phyloP scores from a whole-genome alignment of 1,139 yeast genomes.

The Taphrina betulina region DNA sequence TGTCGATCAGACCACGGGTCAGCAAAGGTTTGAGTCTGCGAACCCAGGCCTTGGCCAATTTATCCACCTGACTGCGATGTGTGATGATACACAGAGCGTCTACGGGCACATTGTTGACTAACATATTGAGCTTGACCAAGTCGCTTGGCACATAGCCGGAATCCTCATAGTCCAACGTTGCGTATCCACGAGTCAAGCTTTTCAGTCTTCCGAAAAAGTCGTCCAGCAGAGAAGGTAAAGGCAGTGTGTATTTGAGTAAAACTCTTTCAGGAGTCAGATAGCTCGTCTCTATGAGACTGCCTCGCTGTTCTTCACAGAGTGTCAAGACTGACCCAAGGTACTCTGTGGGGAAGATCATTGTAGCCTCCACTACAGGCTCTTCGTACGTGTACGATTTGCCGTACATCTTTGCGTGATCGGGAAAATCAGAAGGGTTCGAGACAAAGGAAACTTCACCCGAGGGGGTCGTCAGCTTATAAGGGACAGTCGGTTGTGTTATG shows the following conservation, averaged over 20 bases:
- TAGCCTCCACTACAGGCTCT: conserved; percentile 88
- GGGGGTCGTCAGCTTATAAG: conserved; percentile 67
- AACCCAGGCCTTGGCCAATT: conserved; percentile 78
- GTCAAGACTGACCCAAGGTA: conserved; percentile 83
- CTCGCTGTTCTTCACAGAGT: conserved; percentile 80
- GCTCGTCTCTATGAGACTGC: conserved; percentile 74
- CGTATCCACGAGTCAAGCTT: conserved; percentile 88
- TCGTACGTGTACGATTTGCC: conserved; percentile 51
- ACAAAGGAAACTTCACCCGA: conserved; percentile 66
- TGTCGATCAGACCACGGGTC: conserved; percentile 82
- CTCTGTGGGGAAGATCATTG: conserved; percentile 88
- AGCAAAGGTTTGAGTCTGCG: conserved; percentile 74
- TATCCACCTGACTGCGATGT: conserved; percentile 74
- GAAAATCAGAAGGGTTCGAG: conserved; percentile 91
- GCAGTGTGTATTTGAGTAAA: conserved; percentile 71
- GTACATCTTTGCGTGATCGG: conserved; percentile 50
- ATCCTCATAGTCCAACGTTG: conserved; percentile 91
- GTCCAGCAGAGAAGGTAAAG: conserved; percentile 85
- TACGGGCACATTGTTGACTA: conserved; percentile 85
- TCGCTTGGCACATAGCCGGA: conserved; percentile 79
- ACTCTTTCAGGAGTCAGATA: conserved; percentile 73
- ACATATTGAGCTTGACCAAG: conserved; percentile 79
- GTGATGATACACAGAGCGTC: conserved; percentile 91
- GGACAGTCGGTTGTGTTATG: conserved; percentile 95
- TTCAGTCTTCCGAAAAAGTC: conserved; percentile 92